Percentiles rank a stretch among this genome's conserved stretches.
Conservation (phyloP, 148 eudicot genomes). For the Chenopodium quinoa region DNA sequence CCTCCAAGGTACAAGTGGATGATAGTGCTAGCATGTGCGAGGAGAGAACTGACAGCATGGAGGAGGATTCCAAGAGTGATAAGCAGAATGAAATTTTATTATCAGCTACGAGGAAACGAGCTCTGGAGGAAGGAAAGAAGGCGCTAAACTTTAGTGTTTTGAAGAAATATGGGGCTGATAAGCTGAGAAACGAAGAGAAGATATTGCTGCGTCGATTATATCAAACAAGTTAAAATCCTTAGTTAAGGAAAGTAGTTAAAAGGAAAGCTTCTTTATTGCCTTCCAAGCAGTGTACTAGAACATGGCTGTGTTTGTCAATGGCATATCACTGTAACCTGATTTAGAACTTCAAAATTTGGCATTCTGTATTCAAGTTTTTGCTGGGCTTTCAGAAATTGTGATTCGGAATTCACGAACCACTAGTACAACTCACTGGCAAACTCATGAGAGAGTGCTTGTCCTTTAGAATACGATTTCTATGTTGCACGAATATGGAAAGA, state of each 20-base stretch:
- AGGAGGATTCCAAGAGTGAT: conserved; percentile 13
- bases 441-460: too few relatives aligned
- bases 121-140: conserved; percentile 50
- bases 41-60: conserved; percentile 14
- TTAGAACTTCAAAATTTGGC: too few relatives aligned
- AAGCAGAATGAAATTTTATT: conserved; percentile 30
- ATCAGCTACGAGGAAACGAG: conserved; percentile 48
- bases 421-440: too few relatives aligned
- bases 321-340: neutral
- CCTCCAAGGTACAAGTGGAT: conserved; percentile 26
- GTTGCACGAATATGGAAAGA: too few relatives aligned
- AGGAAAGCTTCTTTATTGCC: neutral
- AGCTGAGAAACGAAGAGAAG: conserved; percentile 40
- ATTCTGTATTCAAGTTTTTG: too few relatives aligned
- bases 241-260: neutral
- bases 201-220: conserved; percentile 44
- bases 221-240: conserved; percentile 20
- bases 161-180: conserved; percentile 37
- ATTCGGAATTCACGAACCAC: too few relatives aligned
- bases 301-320: neutral
- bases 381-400: too few relatives aligned
- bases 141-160: conserved; percentile 48
- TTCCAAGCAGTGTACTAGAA: neutral
- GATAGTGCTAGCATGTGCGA: neutral
- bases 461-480: too few relatives aligned